These are phyloP conservation scores for Hansenula sp. DNA, from an alignment of 1,139 yeast genomes.

Conservation along the genomic window DNA sequence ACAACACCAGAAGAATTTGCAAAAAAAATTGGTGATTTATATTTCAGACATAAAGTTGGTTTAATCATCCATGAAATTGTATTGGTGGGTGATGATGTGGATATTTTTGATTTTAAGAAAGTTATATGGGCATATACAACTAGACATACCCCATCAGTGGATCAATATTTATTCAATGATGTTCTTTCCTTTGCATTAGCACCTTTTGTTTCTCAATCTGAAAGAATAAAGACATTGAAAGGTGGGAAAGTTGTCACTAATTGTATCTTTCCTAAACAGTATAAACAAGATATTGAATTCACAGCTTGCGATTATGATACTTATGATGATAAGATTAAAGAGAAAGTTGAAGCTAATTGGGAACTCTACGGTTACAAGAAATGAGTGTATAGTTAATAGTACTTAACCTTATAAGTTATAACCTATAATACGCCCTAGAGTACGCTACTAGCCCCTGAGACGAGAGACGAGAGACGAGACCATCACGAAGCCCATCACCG, in stretches of 20 bases:
- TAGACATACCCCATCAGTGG: slow-evolving; percentile 21
- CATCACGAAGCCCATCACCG: no score
- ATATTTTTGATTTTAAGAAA: slow-evolving; percentile 19
- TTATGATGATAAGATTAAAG: slow-evolving; percentile 9
- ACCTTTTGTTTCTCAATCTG: slow-evolving; percentile 18
- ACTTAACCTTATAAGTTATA: no score
- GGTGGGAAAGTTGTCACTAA: slow-evolving; percentile 23
- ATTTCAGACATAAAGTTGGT: slow-evolving; percentile 11
- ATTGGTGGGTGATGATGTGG: slow-evolving; percentile 22
- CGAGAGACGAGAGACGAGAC: no score
- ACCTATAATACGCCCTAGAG: no score
- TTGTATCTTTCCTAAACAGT: slow-evolving; percentile 17
- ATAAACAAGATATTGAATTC: slow-evolving; percentile 8
- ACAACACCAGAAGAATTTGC: slow-evolving; percentile 15
- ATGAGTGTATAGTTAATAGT: no score
- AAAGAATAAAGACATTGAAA: slow-evolving; percentile 10
- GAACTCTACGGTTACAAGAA: slow-evolving; percentile 7
- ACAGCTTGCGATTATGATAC: slow-evolving; percentile 12
- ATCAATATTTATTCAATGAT: slow-evolving; percentile 16
- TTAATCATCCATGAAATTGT: slow-evolving; percentile 18
- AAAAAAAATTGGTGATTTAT: slow-evolving; percentile 16
- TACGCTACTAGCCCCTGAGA: no score
- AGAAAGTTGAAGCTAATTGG: slow-evolving; percentile 10
- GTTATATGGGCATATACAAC: slow-evolving; percentile 22
- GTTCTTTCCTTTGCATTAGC: slow-evolving; percentile 17